Evolutionary conservation across 2,329 filamentous ascomycete species (phyloP).

Genomic region (Penicillium freii): DNA sequence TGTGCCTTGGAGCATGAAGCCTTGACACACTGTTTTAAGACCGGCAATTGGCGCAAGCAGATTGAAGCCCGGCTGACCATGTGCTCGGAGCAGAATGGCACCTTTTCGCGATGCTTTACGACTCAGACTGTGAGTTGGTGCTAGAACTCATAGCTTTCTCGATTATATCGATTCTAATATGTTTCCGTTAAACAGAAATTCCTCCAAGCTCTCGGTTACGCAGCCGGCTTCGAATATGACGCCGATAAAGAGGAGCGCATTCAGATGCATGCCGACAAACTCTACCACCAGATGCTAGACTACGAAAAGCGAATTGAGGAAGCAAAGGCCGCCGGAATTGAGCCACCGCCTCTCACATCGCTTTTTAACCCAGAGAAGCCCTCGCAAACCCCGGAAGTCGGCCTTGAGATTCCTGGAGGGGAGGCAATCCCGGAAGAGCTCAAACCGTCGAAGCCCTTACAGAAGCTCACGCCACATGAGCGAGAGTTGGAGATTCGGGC

Average conservation of each 20-base stretch:
- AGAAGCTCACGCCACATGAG: constrained; percentile 47
- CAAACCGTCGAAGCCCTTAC: constrained; percentile 39
- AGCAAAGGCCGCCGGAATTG: constrained; percentile 45
- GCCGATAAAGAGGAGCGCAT: constrained; percentile 76
- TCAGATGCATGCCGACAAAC: constrained; percentile 89
- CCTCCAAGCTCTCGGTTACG: constrained; percentile 84
- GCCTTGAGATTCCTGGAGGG: constrained; percentile 38
- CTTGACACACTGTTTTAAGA: constrained; percentile 77
- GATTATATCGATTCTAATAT: neutral
- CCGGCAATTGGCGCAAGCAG: constrained; percentile 64
- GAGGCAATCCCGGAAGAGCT: constrained; percentile 36
- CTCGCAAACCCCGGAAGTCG: constrained; percentile 10
- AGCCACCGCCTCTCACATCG: constrained; percentile 45
- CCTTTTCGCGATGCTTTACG: constrained; percentile 81
- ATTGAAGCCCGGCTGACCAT: constrained; percentile 60
- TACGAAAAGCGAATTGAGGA: constrained; percentile 74
- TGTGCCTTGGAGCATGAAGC: constrained; percentile 83
- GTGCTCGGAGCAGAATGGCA: constrained; percentile 73
- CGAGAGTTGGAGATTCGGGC: constrained; percentile 45
- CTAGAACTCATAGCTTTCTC: neutral
- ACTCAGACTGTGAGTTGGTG: constrained; percentile 69
- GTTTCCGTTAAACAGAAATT: constrained; percentile 62
- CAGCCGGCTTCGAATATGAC: constrained; percentile 64
- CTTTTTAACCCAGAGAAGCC: constrained; percentile 43
- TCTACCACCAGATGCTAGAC: constrained; percentile 82